Conservation (phyloP, 768 basidiomycete species). For the Amanita muscaria region DNA sequence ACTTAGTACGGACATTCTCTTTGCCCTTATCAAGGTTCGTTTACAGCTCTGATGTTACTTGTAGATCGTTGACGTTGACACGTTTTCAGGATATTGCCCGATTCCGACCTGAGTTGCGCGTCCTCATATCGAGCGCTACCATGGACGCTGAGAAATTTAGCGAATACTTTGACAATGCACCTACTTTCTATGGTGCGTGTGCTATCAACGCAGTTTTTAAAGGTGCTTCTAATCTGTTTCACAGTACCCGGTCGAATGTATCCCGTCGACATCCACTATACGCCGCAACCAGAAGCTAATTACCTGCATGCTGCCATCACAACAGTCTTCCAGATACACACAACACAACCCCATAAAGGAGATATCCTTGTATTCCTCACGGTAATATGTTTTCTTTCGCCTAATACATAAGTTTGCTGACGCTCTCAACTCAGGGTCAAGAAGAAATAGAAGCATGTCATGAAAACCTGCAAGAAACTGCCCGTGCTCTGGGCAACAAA, state of each 20-base stretch:
- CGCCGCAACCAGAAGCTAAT: constrained; percentile 98
- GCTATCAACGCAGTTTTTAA: not conserved
- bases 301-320: constrained; percentile 98
- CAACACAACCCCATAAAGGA: constrained; percentile 94
- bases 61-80: constrained; percentile 23
- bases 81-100: constrained; percentile 80
- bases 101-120: constrained; percentile 86
- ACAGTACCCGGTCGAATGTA: constrained; percentile 94
- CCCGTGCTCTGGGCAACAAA: constrained; percentile 91
- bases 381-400: constrained; percentile 26
- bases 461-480: constrained; percentile 93
- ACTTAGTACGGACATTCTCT: constrained; percentile 95
- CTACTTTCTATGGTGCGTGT: constrained; percentile 79
- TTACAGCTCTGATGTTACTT: constrained; percentile 11
- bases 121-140: constrained; percentile 94
- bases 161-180: constrained; percentile 94
- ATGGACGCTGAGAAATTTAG: constrained; percentile 98
- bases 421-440: constrained; percentile 84
- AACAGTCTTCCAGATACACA: constrained; percentile 98
- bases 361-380: constrained; percentile 98
- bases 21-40: constrained; percentile 96
- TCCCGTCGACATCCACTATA: constrained; percentile 98
- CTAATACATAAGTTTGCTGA: constrained; percentile 9
- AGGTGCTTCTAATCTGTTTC: constrained; percentile 1
- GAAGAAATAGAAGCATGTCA: constrained; percentile 98